A percentile compares a stretch with the other conserved stretches of the same genome.
phyloP scores from a whole-genome alignment of 1,284 basidiomycete genomes.

The Volvariella volvacea region DNA sequence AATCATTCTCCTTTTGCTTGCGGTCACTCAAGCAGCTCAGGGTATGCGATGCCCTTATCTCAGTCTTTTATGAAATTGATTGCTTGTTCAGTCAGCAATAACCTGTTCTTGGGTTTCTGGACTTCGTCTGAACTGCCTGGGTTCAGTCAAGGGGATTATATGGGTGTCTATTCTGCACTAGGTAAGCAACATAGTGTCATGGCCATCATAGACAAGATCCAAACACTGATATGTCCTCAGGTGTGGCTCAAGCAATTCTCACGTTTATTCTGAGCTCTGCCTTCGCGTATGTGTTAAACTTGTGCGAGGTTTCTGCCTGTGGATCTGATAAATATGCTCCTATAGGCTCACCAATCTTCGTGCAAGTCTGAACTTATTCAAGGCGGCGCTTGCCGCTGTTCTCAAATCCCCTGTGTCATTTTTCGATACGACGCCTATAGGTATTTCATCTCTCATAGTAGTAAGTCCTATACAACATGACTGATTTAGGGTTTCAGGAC shows the following conservation, averaged over 20 bases:
- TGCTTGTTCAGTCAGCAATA: slow-evolving; percentile 30
- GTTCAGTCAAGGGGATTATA: slow-evolving; percentile 54
- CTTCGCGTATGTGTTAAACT: slow-evolving; percentile 29
- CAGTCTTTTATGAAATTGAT: neutral
- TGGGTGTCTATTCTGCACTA: slow-evolving; percentile 63
- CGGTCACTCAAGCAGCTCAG: slow-evolving; percentile 30
- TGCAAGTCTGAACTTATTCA: slow-evolving; percentile 59
- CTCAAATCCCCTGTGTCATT: slow-evolving; percentile 67
- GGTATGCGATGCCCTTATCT: slow-evolving; percentile 18
- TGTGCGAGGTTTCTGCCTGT: slow-evolving; percentile 31
- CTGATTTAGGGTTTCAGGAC: slow-evolving; percentile 27
- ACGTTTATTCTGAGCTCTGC: slow-evolving; percentile 47
- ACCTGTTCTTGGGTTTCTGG: slow-evolving; percentile 44
- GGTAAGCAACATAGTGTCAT: slow-evolving; percentile 28
- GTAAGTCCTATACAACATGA: slow-evolving; percentile 12
- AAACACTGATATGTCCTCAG: too few species aligned
- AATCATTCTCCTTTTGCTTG: slow-evolving; percentile 31
- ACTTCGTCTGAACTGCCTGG: slow-evolving; percentile 34
- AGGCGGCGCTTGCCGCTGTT: slow-evolving; percentile 46
- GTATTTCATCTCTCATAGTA: slow-evolving; percentile 23
- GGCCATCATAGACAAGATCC: too few species aligned
- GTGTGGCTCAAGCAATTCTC: slow-evolving; percentile 43
- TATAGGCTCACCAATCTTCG: slow-evolving; percentile 54
- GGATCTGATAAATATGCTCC: slow-evolving; percentile 23
- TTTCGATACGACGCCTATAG: slow-evolving; percentile 81